Evolutionary conservation across 768 basidiomycete genomes (phyloP).

Genomic region (Suillus americanus): DNA sequence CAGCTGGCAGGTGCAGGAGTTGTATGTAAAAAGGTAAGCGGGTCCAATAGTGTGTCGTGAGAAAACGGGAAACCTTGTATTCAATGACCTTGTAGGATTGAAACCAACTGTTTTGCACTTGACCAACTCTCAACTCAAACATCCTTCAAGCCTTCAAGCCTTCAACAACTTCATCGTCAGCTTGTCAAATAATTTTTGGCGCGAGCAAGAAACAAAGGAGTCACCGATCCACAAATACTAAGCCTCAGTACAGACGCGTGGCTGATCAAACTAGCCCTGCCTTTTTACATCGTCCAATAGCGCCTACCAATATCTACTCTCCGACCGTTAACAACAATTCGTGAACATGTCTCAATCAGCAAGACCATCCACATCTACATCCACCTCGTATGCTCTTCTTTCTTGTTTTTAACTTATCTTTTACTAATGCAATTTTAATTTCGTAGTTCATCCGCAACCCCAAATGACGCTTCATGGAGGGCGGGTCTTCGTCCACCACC

Average conservation of each 20-base stretch:
- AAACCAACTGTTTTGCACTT: conserved; percentile 19
- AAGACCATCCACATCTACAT: conserved; percentile 32
- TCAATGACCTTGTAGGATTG: conserved; percentile 17
- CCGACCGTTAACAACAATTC: conserved; percentile 11
- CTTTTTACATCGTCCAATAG: conserved; percentile 14
- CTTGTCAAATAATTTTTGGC: conserved; percentile 13
- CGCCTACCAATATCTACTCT: conserved; percentile 13
- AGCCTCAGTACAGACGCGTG: conserved; percentile 23
- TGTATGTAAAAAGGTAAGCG: neutral
- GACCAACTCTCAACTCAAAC: conserved; percentile 31
- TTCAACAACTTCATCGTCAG: conserved; percentile 14
- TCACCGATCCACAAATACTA: conserved; percentile 11
- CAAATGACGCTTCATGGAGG: conserved; percentile 59
- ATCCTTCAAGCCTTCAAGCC: conserved; percentile 14
- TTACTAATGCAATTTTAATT: neutral
- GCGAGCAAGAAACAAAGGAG: conserved; percentile 12
- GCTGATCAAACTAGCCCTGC: conserved; percentile 15
- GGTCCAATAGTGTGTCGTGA: conserved; percentile 18
- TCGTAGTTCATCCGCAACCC: conserved; percentile 27
- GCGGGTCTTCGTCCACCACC: conserved; percentile 76
- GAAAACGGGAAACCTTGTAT: conserved; percentile 29
- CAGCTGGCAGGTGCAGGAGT: neutral
- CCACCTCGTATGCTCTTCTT: conserved; percentile 14
- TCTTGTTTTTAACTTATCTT: conserved; percentile 7
- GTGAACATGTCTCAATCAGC: conserved; percentile 31